Evolutionary conservation across 257 asterid species (phyloP), one percentile per base, ranked within the genome.

Genomic region (Coffea canephora): DNA sequence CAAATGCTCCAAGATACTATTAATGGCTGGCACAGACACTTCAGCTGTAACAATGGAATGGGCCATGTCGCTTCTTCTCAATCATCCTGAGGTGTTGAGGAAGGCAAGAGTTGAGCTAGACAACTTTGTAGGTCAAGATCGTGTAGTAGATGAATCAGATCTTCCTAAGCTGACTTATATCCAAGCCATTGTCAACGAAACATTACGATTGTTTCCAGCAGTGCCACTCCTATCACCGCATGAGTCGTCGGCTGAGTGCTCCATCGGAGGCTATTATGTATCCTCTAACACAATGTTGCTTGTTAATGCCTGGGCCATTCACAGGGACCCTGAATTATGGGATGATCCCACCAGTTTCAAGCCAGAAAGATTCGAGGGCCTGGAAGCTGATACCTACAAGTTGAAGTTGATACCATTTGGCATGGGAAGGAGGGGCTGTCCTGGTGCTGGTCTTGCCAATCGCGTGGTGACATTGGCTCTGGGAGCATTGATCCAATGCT

Each of bases 331-430:
- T 2, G 83, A 82, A 6, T n/a, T 83, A 39, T 92, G 97, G 98
- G 78, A 88, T 39, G 94, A 93, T 23, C 96, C 98, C 7, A 85
- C 85, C 80, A 74, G 74, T 59, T 95, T 95, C 70, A 83, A 86
- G 72, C 99, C 99, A 36, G 98, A 95, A n/a, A 88, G 97, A 39
- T 95, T 93, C 36, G 89, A 86, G 81, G 91, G 91, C 1, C 3
- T 77, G 0, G 96, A 92, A 27, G 87, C n/a, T 55, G 64, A 55
- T 18, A 87, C 67, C 87, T 85, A 61, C 87, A 79, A 68, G 91
- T 82, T 27, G 97, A 92, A 41, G 76, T 79, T 84, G 65, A 69
- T 90, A 83, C 91, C 95, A 13, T 90, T 92, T 46, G 91, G 97
- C 3, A 65, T 89, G 0, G 97, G 95, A 8, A 82, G 97, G 15